Percentiles rank a stretch among this genome's conserved stretches.
These are phyloP conservation scores for Mrakia frigida DNA, from an alignment of 768 basidiomycete species.

Conservation along the genomic window DNA sequence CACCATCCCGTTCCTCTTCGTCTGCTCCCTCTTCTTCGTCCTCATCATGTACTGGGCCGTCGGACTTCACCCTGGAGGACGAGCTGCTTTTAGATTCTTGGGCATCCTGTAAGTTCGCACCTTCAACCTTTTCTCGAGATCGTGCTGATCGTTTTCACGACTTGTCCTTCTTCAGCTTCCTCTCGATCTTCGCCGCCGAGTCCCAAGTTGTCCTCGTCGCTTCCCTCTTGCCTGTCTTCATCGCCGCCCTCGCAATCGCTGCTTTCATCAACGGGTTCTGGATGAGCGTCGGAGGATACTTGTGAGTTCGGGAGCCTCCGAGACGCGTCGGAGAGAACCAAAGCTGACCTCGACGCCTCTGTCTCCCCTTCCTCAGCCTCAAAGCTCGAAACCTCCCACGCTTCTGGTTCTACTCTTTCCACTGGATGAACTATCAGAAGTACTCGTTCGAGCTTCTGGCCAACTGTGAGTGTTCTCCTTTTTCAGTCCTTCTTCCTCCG, in stretches of 20 bases:
- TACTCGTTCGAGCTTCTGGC: conserved; percentile 40
- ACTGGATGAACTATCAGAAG: conserved; percentile 41
- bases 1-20: conserved; percentile 55
- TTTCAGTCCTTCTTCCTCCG: neutral
- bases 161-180: conserved; percentile 10
- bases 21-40: conserved; percentile 51
- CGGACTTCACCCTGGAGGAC: conserved; percentile 52
- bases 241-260: conserved; percentile 55
- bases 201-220: conserved; percentile 54
- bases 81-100: conserved; percentile 56
- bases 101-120: conserved; percentile 53
- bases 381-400: conserved; percentile 53
- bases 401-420: conserved; percentile 58
- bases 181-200: conserved; percentile 55
- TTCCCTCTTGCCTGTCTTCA: conserved; percentile 55
- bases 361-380: conserved; percentile 47
- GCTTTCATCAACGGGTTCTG: conserved; percentile 48
- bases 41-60: conserved; percentile 51
- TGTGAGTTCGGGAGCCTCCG: neutral
- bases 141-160: neutral
- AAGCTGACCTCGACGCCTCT: neutral
- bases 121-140: too few species aligned
- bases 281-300: conserved; percentile 52
- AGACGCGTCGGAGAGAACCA: too few species aligned
- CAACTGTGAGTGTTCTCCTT: conserved; percentile 44